A percentile compares a stretch with the other conserved stretches of the same genome.
phyloP scores from a whole-genome alignment of 371 early-diverging fungal species.

The Batkoa obscura region DNA sequence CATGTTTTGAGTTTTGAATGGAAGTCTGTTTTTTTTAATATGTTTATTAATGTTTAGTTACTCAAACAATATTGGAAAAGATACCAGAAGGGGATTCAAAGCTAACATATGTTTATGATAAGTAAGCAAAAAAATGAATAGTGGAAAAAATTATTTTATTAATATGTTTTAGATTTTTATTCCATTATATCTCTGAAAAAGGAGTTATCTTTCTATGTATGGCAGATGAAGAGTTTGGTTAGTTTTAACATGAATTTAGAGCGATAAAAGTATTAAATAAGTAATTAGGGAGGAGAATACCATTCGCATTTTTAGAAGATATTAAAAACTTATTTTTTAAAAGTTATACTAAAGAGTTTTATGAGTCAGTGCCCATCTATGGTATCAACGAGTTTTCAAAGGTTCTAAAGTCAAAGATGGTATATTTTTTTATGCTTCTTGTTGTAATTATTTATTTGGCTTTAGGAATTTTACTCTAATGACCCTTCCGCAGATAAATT shows the following conservation, averaged over 20 bases:
- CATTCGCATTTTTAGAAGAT: slow-evolving; percentile 79
- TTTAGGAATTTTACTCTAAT: slow-evolving; percentile 49
- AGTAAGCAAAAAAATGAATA: slow-evolving; percentile 18
- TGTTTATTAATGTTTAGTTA: slow-evolving; percentile 22
- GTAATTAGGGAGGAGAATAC: slow-evolving; percentile 46
- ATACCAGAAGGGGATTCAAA: slow-evolving; percentile 78
- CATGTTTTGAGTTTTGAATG: neutral
- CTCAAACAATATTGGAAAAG: slow-evolving; percentile 74
- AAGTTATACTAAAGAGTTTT: slow-evolving; percentile 34
- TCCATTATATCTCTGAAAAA: slow-evolving; percentile 70
- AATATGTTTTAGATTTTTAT: slow-evolving; percentile 38
- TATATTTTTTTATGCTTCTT: slow-evolving; percentile 10
- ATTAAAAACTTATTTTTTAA: slow-evolving; percentile 39
- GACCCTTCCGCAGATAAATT: slow-evolving; percentile 55
- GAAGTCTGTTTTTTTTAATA: neutral
- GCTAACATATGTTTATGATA: slow-evolving; percentile 76
- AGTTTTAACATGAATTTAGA: neutral
- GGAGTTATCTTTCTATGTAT: slow-evolving; percentile 73
- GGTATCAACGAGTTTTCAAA: slow-evolving; percentile 68
- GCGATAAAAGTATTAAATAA: neutral
- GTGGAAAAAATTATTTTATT: neutral
- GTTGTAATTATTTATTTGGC: neutral
- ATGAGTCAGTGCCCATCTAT: slow-evolving; percentile 40
- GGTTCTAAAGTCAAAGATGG: slow-evolving; percentile 62
- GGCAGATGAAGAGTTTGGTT: slow-evolving; percentile 71